phyloP scores from a whole-genome alignment of 371 early-diverging fungal genomes.

The Mucor irregularis region DNA sequence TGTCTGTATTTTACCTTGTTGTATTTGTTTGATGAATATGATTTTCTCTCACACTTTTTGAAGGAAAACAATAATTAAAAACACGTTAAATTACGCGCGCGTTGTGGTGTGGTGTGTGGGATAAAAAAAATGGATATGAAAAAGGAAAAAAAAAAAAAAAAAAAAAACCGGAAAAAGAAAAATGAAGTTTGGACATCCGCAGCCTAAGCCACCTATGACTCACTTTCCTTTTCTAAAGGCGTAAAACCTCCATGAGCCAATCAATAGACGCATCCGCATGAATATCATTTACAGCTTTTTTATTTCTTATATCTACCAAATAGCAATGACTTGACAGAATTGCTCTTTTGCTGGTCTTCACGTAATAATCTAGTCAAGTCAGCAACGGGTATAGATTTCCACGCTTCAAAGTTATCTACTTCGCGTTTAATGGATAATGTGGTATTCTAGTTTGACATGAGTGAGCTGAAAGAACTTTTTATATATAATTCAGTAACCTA shows the following conservation, averaged over 20 bases:
- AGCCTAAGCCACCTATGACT: background rate
- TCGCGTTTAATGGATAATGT: slow-evolving; percentile 29
- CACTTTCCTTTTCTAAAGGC: background rate
- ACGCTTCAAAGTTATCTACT: slow-evolving; percentile 34
- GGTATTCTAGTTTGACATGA: slow-evolving; percentile 15
- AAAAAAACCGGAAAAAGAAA: background rate
- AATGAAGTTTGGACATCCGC: background rate
- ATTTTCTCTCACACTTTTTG: background rate
- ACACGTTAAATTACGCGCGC: too few relatives aligned
- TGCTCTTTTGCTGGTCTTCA: slow-evolving; percentile 25
- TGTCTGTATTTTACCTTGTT: too few relatives aligned
- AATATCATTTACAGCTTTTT: too few relatives aligned
- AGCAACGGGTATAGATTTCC: slow-evolving; percentile 33
- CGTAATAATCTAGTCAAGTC: slow-evolving; percentile 24
- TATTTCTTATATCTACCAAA: slow-evolving; percentile 11
- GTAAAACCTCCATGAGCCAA: too few relatives aligned
- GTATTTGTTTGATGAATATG: too few relatives aligned
- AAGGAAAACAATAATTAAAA: slow-evolving; percentile 8
- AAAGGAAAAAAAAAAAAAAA: background rate
- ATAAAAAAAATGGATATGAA: background rate
- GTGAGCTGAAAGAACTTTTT: background rate
- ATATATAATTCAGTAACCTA: background rate
- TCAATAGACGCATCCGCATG: too few relatives aligned
- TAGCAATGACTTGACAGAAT: slow-evolving; percentile 7
- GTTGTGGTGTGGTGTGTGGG: too few relatives aligned